phyloP scores from a whole-genome alignment of 495 filamentous ascomycete genomes.

The Hypomontagnella monticulosa region DNA sequence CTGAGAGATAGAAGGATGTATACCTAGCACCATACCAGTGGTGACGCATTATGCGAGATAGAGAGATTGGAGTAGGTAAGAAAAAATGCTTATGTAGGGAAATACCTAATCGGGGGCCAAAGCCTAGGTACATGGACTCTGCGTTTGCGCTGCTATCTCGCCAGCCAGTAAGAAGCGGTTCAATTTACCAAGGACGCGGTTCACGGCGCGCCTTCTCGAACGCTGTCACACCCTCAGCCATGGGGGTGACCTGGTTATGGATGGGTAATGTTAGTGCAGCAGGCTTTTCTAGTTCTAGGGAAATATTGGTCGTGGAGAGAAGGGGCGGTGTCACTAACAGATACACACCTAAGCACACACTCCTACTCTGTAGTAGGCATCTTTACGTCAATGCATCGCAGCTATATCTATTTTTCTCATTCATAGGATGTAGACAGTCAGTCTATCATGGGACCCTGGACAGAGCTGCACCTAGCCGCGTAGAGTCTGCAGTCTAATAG shows the following conservation, averaged over 20 bases:
- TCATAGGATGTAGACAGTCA: not conserved
- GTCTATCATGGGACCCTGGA: not conserved
- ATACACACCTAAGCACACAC: conserved; percentile 4
- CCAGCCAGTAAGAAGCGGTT: conserved; percentile 22
- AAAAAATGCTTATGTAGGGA: not conserved
- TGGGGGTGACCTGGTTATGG: conserved; percentile 23
- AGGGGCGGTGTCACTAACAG: conserved; percentile 39
- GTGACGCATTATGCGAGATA: too few species aligned
- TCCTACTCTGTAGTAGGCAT: conserved; percentile 2
- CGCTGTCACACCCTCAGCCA: conserved; percentile 17
- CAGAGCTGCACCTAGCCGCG: not conserved
- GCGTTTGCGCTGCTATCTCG: conserved; percentile 24
- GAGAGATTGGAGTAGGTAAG: too few species aligned
- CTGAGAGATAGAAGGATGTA: too few species aligned
- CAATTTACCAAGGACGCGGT: conserved; percentile 40
- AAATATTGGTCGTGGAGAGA: conserved; percentile 2
- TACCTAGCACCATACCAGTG: too few species aligned
- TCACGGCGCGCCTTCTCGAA: conserved; percentile 26
- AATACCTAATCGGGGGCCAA: conserved; percentile 1
- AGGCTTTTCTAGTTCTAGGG: not conserved
- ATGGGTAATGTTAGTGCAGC: conserved; percentile 16
- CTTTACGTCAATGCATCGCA: conserved; percentile 4
- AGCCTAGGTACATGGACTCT: conserved; percentile 2
- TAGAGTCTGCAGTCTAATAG: not conserved
- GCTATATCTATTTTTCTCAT: conserved; percentile 2